Percentiles rank a stretch among this genome's conserved stretches.
phyloP scores from a whole-genome alignment of 202 grass and related monocot species.

The Carex arenaria region DNA sequence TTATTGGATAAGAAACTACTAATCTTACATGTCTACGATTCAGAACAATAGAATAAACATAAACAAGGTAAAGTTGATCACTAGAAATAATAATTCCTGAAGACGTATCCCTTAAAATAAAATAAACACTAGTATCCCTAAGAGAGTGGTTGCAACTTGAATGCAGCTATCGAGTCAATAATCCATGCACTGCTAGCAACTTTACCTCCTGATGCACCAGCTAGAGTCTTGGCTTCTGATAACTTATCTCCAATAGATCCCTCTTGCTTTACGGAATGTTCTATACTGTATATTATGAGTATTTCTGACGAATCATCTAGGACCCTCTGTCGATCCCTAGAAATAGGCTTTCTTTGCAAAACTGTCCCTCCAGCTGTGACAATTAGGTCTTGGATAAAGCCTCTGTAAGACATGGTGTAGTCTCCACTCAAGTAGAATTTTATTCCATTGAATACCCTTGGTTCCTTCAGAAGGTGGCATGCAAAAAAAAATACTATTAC shows the following conservation, averaged over 20 bases:
- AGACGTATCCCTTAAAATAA: neutral
- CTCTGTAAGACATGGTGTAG: constrained; percentile 52
- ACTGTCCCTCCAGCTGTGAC: constrained; percentile 52
- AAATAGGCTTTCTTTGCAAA: constrained; percentile 75
- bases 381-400: constrained; percentile 76
- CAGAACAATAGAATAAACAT: neutral
- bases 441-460: constrained; percentile 46
- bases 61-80: neutral
- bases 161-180: constrained; percentile 70
- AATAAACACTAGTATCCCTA: neutral
- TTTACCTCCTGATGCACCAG: constrained; percentile 53
- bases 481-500: neutral
- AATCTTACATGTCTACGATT: neutral
- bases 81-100: neutral
- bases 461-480: constrained; percentile 39
- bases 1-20: neutral
- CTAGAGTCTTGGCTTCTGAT: constrained; percentile 42
- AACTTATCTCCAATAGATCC: neutral
- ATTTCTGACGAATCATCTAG: constrained; percentile 37
- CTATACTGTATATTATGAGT: constrained; percentile 50
- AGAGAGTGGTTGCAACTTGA: constrained; percentile 39
- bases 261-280: constrained; percentile 34
- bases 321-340: constrained; percentile 59
- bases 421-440: constrained; percentile 74
- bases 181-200: constrained; percentile 62